These are phyloP conservation scores for Datura wrightii DNA, from an alignment of 257 asterid species.

Conservation along the genomic window DNA sequence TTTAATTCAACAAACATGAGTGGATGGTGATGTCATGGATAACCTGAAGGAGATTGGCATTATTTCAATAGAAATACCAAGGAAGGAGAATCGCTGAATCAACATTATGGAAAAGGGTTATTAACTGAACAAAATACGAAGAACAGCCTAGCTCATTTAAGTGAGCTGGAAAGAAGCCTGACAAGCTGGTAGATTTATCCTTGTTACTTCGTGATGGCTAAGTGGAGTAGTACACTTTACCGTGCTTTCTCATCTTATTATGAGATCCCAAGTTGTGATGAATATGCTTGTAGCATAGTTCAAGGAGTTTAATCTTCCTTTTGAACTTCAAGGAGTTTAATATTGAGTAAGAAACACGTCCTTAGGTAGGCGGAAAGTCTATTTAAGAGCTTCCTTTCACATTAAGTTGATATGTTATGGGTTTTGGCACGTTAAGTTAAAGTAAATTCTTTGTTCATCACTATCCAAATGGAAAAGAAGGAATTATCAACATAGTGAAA, in stretches of 20 bases:
- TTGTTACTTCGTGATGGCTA: not conserved
- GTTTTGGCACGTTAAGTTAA: not conserved
- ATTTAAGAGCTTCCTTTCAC: not conserved
- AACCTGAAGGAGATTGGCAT: not conserved
- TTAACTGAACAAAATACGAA: not conserved
- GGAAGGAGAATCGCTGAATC: not conserved
- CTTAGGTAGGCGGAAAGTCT: not conserved
- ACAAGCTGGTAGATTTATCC: not conserved
- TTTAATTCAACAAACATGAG: not conserved
- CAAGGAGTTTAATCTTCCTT: not conserved
- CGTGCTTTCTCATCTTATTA: not conserved
- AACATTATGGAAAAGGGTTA: not conserved
- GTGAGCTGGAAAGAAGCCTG: not conserved
- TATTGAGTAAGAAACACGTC: constrained; percentile 12
- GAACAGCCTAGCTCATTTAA: not conserved
- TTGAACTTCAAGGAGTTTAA: not conserved
- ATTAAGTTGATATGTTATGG: not conserved
- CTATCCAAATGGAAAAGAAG: constrained; percentile 1
- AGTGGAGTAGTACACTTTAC: not conserved
- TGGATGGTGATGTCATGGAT: constrained; percentile 19
- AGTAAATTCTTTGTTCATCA: not conserved
- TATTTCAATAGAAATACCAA: not conserved
- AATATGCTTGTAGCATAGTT: constrained; percentile 15
- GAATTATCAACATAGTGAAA: not conserved
- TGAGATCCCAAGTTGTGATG: not conserved